These are phyloP conservation scores for Lunularia cruciata DNA, from an alignment of 225 moss, liverwort and hornwort species.

Conservation along the genomic window DNA sequence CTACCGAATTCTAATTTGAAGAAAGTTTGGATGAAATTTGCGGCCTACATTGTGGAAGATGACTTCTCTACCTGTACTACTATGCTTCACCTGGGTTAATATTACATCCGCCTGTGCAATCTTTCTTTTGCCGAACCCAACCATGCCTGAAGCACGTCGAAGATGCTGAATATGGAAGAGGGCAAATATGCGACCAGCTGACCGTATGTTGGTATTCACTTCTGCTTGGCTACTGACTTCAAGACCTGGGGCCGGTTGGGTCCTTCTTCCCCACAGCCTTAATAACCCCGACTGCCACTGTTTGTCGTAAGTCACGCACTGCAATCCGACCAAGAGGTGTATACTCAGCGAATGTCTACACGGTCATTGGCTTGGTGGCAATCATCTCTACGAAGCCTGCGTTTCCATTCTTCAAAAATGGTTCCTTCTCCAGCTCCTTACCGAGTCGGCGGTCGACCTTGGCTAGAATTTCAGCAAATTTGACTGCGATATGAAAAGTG, in stretches of 20 bases:
- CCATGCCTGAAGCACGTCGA: no score
- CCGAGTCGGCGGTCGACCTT: constrained; percentile 54
- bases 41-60: no score
- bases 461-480: constrained; percentile 46
- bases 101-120: no score
- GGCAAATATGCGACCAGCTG: no score
- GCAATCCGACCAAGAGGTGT: constrained; percentile 61
- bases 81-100: no score
- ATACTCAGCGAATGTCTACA: constrained; percentile 59
- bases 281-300: constrained; percentile 48
- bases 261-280: constrained; percentile 54
- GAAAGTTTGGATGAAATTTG: no score
- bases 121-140: no score
- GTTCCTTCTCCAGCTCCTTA: constrained; percentile 58
- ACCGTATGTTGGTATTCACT: no score
- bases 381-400: constrained; percentile 65
- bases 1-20: no score
- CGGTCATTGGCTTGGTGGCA: constrained; percentile 58
- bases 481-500: constrained; percentile 53
- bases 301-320: constrained; percentile 48
- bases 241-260: constrained; percentile 31
- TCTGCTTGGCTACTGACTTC: constrained; percentile 43
- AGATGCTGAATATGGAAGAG: no score
- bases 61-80: no score
- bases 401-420: constrained; percentile 60